Percentiles rank a stretch among this genome's conserved stretches.
Conservation (phyloP, 2,329 filamentous ascomycete species). For the Clonostachys rosea region DNA sequence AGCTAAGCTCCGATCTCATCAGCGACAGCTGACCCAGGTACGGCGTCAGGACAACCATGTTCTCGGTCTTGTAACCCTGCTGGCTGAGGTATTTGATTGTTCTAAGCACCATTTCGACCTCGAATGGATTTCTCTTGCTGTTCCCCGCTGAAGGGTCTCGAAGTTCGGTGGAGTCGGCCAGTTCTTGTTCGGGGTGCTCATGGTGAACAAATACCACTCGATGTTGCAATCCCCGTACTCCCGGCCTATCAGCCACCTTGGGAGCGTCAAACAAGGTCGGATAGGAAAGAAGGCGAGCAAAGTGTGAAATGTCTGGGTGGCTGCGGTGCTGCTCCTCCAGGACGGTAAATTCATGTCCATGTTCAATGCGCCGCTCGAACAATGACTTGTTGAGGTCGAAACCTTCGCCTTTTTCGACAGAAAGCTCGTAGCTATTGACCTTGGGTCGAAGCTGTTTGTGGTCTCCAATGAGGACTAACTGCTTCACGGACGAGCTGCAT, state of each 20-base stretch:
- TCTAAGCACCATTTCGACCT: conserved; percentile 61
- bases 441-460: conserved; percentile 71
- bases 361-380: conserved; percentile 61
- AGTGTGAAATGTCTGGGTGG: conserved; percentile 59
- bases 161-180: conserved; percentile 35
- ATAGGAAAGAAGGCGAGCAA: conserved; percentile 56
- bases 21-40: conserved; percentile 66
- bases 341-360: conserved; percentile 46
- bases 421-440: conserved; percentile 54
- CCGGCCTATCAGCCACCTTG: conserved; percentile 37
- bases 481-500: conserved; percentile 47
- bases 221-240: conserved; percentile 50
- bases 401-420: conserved; percentile 58
- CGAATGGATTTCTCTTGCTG: conserved; percentile 58
- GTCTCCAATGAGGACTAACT: conserved; percentile 68
- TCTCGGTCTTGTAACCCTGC: conserved; percentile 62
- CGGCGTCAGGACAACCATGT: conserved; percentile 66
- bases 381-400: conserved; percentile 65
- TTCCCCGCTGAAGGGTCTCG: conserved; percentile 41
- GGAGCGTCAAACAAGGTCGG: conserved; percentile 52
- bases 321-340: conserved; percentile 64
- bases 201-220: conserved; percentile 67
- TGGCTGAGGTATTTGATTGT: conserved; percentile 64
- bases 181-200: conserved; percentile 41
- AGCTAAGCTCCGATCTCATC: conserved; percentile 43